Evolutionary conservation across 768 basidiomycete species (phyloP).

Genomic region (Lentinula raphanica): DNA sequence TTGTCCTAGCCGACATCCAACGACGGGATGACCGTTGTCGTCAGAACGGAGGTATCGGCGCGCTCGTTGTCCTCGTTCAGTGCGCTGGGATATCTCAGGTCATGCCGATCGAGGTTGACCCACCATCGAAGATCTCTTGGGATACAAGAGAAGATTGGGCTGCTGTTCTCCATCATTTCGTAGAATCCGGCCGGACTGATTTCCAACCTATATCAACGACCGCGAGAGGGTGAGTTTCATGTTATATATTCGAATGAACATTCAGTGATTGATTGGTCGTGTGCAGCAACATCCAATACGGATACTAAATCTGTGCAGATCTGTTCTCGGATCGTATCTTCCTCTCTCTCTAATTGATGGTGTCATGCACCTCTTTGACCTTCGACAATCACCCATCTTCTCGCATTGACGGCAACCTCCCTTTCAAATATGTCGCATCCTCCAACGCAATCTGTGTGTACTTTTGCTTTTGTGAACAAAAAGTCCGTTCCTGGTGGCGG

Average conservation of each 20-base stretch:
- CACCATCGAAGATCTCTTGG: slow-evolving; percentile 72
- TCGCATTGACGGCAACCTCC: too few species aligned
- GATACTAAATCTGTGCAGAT: slow-evolving; percentile 26
- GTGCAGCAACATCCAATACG: slow-evolving; percentile 36
- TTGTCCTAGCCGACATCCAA: slow-evolving; percentile 71
- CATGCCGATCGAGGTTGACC: slow-evolving; percentile 84
- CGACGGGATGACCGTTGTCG: slow-evolving; percentile 79
- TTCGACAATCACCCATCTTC: too few species aligned
- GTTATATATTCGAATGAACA: too few species aligned
- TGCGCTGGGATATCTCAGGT: slow-evolving; percentile 74
- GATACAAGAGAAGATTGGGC: slow-evolving; percentile 72
- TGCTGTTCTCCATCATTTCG: slow-evolving; percentile 62
- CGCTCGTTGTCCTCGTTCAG: slow-evolving; percentile 69
- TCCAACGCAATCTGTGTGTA: too few species aligned
- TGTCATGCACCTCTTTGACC: too few species aligned
- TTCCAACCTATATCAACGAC: slow-evolving; percentile 84
- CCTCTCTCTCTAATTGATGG: too few species aligned
- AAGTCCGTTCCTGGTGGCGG: too few species aligned
- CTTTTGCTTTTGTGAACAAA: too few species aligned
- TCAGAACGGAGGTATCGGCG: slow-evolving; percentile 69
- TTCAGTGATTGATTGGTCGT: too few species aligned
- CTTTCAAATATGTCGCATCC: too few species aligned
- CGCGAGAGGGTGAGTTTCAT: slow-evolving; percentile 55
- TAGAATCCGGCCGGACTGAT: slow-evolving; percentile 66
- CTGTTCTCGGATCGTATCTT: too few species aligned